Percentiles rank a stretch among this genome's conserved stretches.
phyloP scores from a whole-genome alignment of 768 basidiomycete species.

The Sporobolomyces roseus region DNA sequence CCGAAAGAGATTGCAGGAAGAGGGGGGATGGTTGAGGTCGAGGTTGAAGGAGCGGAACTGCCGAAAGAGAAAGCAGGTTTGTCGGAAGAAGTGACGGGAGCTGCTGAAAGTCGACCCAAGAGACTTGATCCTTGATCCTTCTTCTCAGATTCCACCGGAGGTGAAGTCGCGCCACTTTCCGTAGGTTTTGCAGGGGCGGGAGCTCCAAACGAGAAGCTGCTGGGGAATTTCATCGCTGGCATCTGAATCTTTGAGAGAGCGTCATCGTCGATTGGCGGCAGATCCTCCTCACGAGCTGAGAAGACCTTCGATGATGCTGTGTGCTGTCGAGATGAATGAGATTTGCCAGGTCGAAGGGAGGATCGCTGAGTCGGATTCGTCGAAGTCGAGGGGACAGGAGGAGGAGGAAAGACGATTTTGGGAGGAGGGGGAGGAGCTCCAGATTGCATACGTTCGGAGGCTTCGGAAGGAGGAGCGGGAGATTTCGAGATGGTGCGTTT shows the following conservation, averaged over 20 bases:
- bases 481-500: slow-evolving; percentile 2
- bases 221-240: slow-evolving; percentile 30
- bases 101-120: slow-evolving; percentile 4
- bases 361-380: slow-evolving; percentile 12
- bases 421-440: slow-evolving; percentile 13
- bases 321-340: slow-evolving; percentile 32
- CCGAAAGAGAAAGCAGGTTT: slow-evolving; percentile 25
- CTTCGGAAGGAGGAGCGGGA: slow-evolving; percentile 1
- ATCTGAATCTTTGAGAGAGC: slow-evolving; percentile 22
- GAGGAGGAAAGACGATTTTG: slow-evolving; percentile 24
- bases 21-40: background rate
- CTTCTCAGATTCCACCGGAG: background rate
- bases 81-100: background rate
- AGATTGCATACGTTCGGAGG: background rate
- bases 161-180: background rate
- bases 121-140: slow-evolving; percentile 9
- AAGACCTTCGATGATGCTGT: slow-evolving; percentile 29
- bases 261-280: slow-evolving; percentile 33
- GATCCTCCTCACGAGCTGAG: slow-evolving; percentile 36
- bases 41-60: slow-evolving; percentile 2
- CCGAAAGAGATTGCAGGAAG: slow-evolving; percentile 14
- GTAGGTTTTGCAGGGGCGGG: background rate
- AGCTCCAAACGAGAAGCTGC: slow-evolving; percentile 23
- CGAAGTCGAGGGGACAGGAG: slow-evolving; percentile 8
- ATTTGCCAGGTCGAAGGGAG: slow-evolving; percentile 36